A percentile compares a stretch with the other conserved stretches of the same genome.
phyloP scores from a whole-genome alignment of 1,139 yeast genomes.

The Tardiomyces digboiensis region DNA sequence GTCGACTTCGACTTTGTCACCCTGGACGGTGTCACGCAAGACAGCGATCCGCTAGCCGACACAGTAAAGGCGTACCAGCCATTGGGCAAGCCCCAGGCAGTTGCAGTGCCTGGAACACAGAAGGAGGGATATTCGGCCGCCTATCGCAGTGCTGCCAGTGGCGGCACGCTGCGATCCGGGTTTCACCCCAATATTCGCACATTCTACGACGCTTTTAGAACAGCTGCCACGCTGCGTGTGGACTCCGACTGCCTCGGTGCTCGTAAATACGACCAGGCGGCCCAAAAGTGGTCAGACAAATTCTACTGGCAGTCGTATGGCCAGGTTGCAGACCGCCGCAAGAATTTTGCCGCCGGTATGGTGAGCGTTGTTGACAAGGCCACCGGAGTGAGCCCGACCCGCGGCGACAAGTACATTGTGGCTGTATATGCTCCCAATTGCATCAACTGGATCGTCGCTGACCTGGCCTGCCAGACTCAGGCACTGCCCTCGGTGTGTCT shows the following conservation, averaged over 20 bases:
- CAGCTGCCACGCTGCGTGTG: conserved; percentile 31
- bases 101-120: conserved; percentile 38
- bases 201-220: conserved; percentile 38
- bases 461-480: conserved; percentile 45
- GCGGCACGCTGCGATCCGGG: conserved; percentile 34
- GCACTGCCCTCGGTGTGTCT: conserved; percentile 48
- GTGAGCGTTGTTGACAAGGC: conserved; percentile 30
- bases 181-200: conserved; percentile 44
- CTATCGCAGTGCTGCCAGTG: conserved; percentile 38
- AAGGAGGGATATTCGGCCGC: conserved; percentile 43
- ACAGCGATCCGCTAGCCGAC: conserved; percentile 2
- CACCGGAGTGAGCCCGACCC: conserved; percentile 14
- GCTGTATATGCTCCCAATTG: conserved; percentile 47
- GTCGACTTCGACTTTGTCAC: conserved; percentile 4
- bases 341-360: conserved; percentile 56
- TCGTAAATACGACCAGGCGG: conserved; percentile 35
- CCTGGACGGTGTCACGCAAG: conserved; percentile 2
- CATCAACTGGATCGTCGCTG: conserved; percentile 53
- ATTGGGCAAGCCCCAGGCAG: conserved; percentile 24
- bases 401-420: conserved; percentile 37
- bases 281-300: conserved; percentile 31
- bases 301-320: conserved; percentile 43
- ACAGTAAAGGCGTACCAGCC: neutral
- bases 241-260: conserved; percentile 42
- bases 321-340: conserved; percentile 34